Evolutionary conservation across 352 stramenopile species (phyloP), one percentile per base, ranked within the genome.

Genomic region (Thalassiosira mediterranea): DNA sequence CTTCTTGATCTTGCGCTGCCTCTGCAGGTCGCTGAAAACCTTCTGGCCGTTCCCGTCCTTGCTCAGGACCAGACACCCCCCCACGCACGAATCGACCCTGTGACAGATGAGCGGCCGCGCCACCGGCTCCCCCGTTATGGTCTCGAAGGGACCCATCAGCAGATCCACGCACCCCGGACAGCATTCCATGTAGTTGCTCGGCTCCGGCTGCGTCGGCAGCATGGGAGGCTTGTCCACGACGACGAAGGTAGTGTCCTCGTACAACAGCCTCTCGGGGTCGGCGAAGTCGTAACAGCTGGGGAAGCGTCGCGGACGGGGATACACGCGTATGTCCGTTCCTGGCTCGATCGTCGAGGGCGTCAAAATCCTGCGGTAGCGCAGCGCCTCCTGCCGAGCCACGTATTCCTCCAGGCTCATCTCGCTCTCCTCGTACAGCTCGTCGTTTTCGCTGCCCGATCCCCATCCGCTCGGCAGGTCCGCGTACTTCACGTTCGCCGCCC

Each of bases 161-260:
- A 84, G 63, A 72, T 88, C 79, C 0, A 85, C 80, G 63, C 86
- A 92, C 42, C 84, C 88, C 10, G 88, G 86, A 70, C 83, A 90
- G 63, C 83, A 90, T 59, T 93, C 88, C 48, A 80, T 70, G 61
- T 91, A 91, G 68, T 93, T 93, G 28, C 79, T 89, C 31, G 86
- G 81, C 76, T 93, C 88, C 15, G 88, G 86, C 56, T 93, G 88
- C 26, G 86, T 91, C 13, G 88, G 88, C 23, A 93, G 61, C 82
- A 93, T 83, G 10, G 88, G 86, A 40, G 88, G 88, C 70, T 93
- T 93, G 44, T 93, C 88, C 7, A 93, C 84, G 10, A 93, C 76
- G 4, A 93, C 48, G 60, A 93, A 93, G 7, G 87, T 93, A 4
- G 87, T 93, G 66, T 93, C 87, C 66, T 93, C 79, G 52, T 93